Evolutionary conservation across 1,139 yeast species (phyloP), one percentile per base, ranked within the genome.

Genomic region (Sugiyamaella grinbergsii): DNA sequence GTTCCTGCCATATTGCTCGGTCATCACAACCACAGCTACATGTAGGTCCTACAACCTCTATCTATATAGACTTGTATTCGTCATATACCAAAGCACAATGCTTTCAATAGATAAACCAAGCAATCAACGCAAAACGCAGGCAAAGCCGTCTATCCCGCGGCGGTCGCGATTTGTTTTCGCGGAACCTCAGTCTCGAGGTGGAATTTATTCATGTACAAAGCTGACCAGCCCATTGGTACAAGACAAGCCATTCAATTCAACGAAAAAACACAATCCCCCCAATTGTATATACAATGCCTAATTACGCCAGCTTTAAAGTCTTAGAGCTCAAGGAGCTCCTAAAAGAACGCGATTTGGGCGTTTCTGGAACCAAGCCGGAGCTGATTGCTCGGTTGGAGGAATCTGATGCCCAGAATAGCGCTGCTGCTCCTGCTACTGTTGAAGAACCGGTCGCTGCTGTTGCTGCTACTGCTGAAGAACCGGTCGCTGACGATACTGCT

Each of bases 301-400:
- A 79, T 38, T 85, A 83, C 69, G 66, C 81, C 34, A 68, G 79
- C 51, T 79, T 76, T 61, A 91, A 95, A 29, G 97, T 90, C 45
- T 83, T 85, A 34, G 96, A 89, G 72, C 78, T 91, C 69, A 90
- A 87, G 67, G 96, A 86, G 57, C 62, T 81, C 51, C 78, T 93
- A 62, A 83, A 85, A 62, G 71, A 76, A 41, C 81, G 83, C 58
- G 86, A 84, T 1, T 77, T 93, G 52, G 68, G 95, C 3, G 73
- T 78, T 5, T 81, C 83, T 40, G 98, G 98, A 22, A 83, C 89
- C 62, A 93, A 91, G 70, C 83, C 85, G 39, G 96, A 89, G 53
- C 77, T 91, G 60, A 77, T 91, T 49, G 80, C 81, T 39, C 80
- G 97, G 59, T 76, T 91, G 55, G 62, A 60, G 43, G 71, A 64